Conservation (phyloP, 257 asterid genomes). For the Nyctanthes arbortristis region DNA sequence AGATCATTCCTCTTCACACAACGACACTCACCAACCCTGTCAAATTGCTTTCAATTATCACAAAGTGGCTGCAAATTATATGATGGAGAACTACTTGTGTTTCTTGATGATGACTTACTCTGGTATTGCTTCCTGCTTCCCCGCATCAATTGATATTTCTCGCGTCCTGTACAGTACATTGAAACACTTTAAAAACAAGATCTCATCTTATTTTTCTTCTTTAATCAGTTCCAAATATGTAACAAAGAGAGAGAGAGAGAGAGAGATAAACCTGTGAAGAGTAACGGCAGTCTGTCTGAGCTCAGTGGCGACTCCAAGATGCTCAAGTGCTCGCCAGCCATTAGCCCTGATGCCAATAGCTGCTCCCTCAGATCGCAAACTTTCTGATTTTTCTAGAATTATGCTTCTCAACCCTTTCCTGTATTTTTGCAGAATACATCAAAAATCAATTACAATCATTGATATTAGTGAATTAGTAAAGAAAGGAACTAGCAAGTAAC, state of each 20-base stretch:
- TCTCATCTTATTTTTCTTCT: too few relatives aligned
- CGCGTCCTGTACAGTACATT: constrained; percentile 22
- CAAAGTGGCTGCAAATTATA: background rate
- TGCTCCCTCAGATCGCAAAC: constrained; percentile 33
- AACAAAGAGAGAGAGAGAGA: too few relatives aligned
- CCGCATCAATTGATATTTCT: constrained; percentile 27
- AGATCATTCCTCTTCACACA: constrained; percentile 41
- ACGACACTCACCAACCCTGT: constrained; percentile 34
- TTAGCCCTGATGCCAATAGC: constrained; percentile 34
- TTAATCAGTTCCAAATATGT: too few relatives aligned
- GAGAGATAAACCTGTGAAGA: constrained; percentile 36
- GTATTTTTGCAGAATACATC: background rate
- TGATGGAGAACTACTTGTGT: background rate
- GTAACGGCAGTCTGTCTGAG: constrained; percentile 32
- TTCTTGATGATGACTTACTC: constrained; percentile 30
- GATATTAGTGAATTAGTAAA: too few relatives aligned
- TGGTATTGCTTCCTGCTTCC: constrained; percentile 17
- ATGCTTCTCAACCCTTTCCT: constrained; percentile 38
- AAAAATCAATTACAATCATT: too few relatives aligned
- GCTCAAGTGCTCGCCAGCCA: constrained; percentile 50
- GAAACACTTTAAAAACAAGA: background rate
- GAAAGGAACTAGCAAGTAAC: background rate
- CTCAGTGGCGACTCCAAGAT: constrained; percentile 36
- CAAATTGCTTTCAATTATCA: background rate
- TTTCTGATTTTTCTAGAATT: constrained; percentile 35